Evolutionary conservation across 2,329 filamentous ascomycete genomes (phyloP), one percentile per base, ranked within the genome.

Genomic region (Cladophialophora psammophila): DNA sequence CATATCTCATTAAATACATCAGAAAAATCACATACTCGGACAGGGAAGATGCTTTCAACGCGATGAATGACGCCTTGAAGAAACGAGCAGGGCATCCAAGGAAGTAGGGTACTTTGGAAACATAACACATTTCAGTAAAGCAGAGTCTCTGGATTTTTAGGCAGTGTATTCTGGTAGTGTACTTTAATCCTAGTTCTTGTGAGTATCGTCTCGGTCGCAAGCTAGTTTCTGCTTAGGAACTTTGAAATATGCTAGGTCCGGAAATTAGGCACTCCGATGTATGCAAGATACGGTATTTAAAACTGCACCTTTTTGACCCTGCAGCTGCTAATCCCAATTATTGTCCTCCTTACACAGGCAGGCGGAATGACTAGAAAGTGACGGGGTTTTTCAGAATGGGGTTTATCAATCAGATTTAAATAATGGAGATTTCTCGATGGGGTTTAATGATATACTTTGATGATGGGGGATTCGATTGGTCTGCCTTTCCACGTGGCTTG

Each of bases 401-500:
- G 36, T 40, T 40, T 40, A 40, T 12, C 3, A 9, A 13, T 10
- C 9, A 1, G 12, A 40, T 40, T 15, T 40, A 40, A 40, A 13
- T 26, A 13, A 40, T 26, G 36, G 36, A 5, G 9, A 13, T 40
- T 40, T 40, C 36, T 9, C 36, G 15, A 10, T 40, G 12, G 36
- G 36, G 26, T 26, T 26, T 26, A 26, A 40, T 9, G 9, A 13
- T 9, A 38, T 38, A 9, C 36, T 9, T 13, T 40, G 1, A 5
- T 31, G 45, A 31, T 3, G 18, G 45, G 45, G 45, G 0, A 31
- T 31, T 13, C 20, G 18, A 26, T n/a, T 42, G 15, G 15, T 42
- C 10, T n/a, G 40, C 15, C 40, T n/a, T 42, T 42, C 40, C 3
- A n/a, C 3, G 67, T 76, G 72, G 5, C 76, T 40, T 40, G 36